phyloP scores from a whole-genome alignment of 352 stramenopile genomes.

The Globisporangium apiculatum region DNA sequence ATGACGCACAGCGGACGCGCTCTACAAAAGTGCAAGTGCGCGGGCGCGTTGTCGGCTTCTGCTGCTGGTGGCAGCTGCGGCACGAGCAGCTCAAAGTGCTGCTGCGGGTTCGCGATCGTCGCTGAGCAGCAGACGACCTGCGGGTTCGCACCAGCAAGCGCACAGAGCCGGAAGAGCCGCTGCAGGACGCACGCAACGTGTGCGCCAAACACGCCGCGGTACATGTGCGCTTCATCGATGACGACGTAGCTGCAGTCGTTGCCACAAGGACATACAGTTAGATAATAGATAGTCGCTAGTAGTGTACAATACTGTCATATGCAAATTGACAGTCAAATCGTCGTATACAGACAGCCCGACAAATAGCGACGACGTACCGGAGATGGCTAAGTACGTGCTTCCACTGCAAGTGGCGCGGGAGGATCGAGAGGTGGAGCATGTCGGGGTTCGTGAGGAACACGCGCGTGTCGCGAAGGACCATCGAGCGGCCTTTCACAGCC shows the following conservation, averaged over 20 bases:
- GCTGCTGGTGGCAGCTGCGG: conserved; percentile 39
- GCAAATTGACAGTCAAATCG: neutral
- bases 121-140: conserved; percentile 95
- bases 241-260: conserved; percentile 44
- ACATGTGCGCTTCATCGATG: conserved; percentile 92
- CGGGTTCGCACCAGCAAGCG: conserved; percentile 68
- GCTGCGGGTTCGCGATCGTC: conserved; percentile 91
- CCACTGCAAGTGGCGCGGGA: conserved; percentile 92
- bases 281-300: too few species aligned
- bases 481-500: conserved; percentile 78
- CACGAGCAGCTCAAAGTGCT: conserved; percentile 90
- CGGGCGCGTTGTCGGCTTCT: conserved; percentile 13
- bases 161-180: conserved; percentile 84
- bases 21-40: conserved; percentile 57
- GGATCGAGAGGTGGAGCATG: conserved; percentile 96
- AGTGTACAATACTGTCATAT: too few species aligned
- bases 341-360: neutral
- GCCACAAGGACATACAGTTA: too few species aligned
- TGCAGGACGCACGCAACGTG: conserved; percentile 87
- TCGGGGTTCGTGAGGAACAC: conserved; percentile 99
- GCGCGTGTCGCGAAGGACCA: conserved; percentile 80
- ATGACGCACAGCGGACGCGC: conserved; percentile 59
- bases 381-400: conserved; percentile 84
- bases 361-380: conserved; percentile 31
- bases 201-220: conserved; percentile 85